Base-by-base conservation (phyloP, 345 rosid species). In the Raphanus raphanistrum region DNA sequence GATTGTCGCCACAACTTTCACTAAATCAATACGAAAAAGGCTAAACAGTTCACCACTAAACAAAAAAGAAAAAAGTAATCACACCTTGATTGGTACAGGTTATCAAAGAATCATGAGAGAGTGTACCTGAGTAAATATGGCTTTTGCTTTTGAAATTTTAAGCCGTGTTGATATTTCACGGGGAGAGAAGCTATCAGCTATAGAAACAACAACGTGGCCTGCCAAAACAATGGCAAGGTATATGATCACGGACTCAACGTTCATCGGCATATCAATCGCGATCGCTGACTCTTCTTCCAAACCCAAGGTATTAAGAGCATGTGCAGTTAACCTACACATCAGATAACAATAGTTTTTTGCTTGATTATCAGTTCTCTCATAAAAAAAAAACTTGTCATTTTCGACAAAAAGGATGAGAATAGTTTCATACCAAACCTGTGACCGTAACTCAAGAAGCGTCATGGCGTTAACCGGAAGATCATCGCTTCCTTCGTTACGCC, bases 181-280 rank as follows among this genome's bases (percentile, higher is more conserved):
- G 0, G 98, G 74, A 65, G 97, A 94, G 79, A 95, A 95, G 82
- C 98, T 95, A 81, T 95, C 99, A 13, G 99, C 99, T 68, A 95
- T 92, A 4, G 99, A 95, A 33, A 95, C 99, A 86, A 95, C 96
- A 3, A 86, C 81, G 77, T 86, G 85, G 70, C 99, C 98, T 13
- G 98, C 87, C 79, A 95, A 84, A 72, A 92, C 89, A 80, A 92
- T 87, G 29, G 99, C 99, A 41, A 95, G 87, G 86, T 92, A 95
- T 76, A 92, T 88, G 82, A 92, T 69, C 80, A 95, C 98, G 71
- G 98, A 85, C 79, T 89, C 80, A 66, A 87, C 94, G 79, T 87
- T 87, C 98, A 92, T 92, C 4, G 99, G 98, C 99, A 95, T 92
- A 83, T 90, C 92, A 55, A 95, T 85, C 5, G 98, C 99, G 57